phyloP scores from a whole-genome alignment of 306 rosid genomes.

The Fragaria ananassa region DNA sequence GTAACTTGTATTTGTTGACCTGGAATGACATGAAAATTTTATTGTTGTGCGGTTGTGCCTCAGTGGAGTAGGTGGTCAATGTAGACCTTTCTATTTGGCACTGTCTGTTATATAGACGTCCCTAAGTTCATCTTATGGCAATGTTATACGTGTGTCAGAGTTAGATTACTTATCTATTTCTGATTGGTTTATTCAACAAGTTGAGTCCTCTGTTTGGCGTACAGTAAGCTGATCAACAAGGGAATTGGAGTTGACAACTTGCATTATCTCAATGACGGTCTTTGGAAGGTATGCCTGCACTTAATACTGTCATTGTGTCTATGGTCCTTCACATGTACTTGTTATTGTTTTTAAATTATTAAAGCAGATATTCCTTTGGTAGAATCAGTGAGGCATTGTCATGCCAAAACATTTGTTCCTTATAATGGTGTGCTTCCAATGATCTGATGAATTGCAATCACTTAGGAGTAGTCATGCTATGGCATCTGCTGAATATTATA shows the following conservation, averaged over 20 bases:
- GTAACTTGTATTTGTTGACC: background rate
- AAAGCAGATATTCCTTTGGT: background rate
- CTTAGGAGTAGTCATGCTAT: background rate
- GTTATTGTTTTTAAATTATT: background rate
- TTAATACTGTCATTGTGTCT: conserved; percentile 12
- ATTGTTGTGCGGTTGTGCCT: background rate
- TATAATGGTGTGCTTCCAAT: background rate
- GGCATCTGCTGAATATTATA: background rate
- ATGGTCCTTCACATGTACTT: background rate
- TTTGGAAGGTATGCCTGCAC: conserved; percentile 78
- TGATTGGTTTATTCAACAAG: conserved; percentile 10
- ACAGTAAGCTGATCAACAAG: conserved; percentile 84
- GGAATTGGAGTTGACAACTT: conserved; percentile 97
- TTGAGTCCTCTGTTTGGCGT: conserved; percentile 29
- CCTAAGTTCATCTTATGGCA: background rate
- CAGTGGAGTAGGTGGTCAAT: background rate
- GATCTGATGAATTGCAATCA: background rate
- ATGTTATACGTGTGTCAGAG: background rate
- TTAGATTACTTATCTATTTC: background rate
- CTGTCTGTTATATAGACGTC: background rate
- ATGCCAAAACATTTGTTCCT: background rate
- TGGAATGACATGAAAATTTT: too few relatives aligned
- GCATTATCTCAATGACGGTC: conserved; percentile 98
- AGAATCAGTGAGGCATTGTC: background rate
- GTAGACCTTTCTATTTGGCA: background rate